Base-by-base conservation (phyloP, 352 stramenopile genomes). In the Phytophthora foliorum region DNA sequence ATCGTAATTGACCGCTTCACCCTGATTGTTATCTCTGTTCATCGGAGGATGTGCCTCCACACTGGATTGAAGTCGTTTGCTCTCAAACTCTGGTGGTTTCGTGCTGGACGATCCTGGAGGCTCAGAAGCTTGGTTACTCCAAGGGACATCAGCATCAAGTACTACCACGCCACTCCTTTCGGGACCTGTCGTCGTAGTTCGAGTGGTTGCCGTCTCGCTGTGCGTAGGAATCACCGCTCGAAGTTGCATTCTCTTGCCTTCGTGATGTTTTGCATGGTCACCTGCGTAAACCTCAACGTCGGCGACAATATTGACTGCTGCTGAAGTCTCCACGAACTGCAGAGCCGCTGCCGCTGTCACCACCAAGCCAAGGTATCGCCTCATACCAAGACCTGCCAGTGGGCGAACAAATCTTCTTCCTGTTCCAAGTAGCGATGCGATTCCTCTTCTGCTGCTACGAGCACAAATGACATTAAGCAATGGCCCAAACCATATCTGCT, bases 351-450 rank as follows among this genome's bases (percentile, higher is more conserved):
- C 48, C 19, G n/a, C n/a, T 14, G 24, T 39, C 22, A 55, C 36
- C 24, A 58, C 44, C 45, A 44, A 64, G 25, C 16, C 32, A 55
- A 73, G 21, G 51, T 60, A 60, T 19, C 29, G 27, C 45, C 60
- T 69, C 65, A 73, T 73, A 16, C 6, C 19, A 17, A 71, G 51
- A 42, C 22, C 63, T 36, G 48, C 17, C n/a, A 9, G 44, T 49
- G 25, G 24, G 14, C 8, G n/a, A 46, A n/a, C 6, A 53, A 31
- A 29, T 9, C 41, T 42, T 32, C 7, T 16, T 22, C 16, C 21
- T 21, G n/a, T 29, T 27, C 11, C 42, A 17, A 27, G 21, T 49
- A 29, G 42, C 17, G 19, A 16, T 29, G 19, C n/a, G 8, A 22
- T 25, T 46, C 13, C n/a, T 46, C 39, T 21, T 49, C 0, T 27